phyloP scores from a whole-genome alignment of 371 early-diverging fungal species.

The Mortierella sp. region DNA sequence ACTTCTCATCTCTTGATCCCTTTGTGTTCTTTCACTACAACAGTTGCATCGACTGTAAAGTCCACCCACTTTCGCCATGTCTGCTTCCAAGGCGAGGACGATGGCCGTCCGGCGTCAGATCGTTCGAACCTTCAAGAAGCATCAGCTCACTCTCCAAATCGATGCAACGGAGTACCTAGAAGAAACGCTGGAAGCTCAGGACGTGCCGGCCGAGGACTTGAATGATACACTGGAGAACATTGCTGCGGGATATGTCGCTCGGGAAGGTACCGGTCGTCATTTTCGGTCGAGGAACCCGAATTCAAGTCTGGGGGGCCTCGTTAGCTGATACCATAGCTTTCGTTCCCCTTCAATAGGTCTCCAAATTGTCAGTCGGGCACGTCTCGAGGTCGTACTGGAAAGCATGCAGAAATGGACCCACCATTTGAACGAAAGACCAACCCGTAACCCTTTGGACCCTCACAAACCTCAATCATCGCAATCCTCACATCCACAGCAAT shows the following conservation, averaged over 20 bases:
- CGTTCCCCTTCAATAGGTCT: conserved; percentile 14
- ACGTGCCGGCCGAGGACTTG: conserved; percentile 45
- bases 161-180: conserved; percentile 51
- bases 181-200: conserved; percentile 35
- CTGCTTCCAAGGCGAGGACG: conserved; percentile 35
- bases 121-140: conserved; percentile 48
- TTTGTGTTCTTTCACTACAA: no score
- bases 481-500: conserved; percentile 2
- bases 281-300: no score
- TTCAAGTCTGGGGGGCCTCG: no score
- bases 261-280: conserved; percentile 54
- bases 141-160: conserved; percentile 49
- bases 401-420: conserved; percentile 55
- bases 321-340: no score
- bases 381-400: conserved; percentile 43
- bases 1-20: no score
- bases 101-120: conserved; percentile 47
- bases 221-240: conserved; percentile 51
- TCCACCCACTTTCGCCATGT: conserved; percentile 21
- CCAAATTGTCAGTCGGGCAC: conserved; percentile 33
- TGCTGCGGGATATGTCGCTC: conserved; percentile 46
- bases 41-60: no score
- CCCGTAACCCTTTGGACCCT: conserved; percentile 46
- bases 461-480: conserved; percentile 33
- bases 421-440: conserved; percentile 45